phyloP scores from a whole-genome alignment of 257 asterid genomes.

The Petunia axillaris region DNA sequence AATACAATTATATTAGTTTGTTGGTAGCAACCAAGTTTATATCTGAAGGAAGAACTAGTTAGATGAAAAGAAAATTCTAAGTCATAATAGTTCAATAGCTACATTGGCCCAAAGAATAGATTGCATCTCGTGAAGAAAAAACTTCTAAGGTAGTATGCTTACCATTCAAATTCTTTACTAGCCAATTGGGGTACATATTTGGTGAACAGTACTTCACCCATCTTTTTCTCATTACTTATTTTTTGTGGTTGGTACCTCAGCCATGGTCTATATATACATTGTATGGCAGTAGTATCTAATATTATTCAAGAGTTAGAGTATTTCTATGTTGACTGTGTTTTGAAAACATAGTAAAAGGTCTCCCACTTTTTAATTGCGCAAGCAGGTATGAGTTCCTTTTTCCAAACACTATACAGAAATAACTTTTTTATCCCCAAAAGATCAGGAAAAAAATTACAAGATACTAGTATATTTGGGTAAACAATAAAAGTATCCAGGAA shows the following conservation, averaged over 20 bases:
- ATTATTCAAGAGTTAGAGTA: background rate
- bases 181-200: background rate
- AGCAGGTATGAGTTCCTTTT: too few relatives aligned
- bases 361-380: too few relatives aligned
- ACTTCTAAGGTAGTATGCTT: slow-evolving; percentile 7
- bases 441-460: too few relatives aligned
- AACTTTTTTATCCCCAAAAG: too few relatives aligned
- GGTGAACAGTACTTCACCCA: background rate
- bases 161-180: slow-evolving; percentile 22
- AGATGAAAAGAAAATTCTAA: background rate
- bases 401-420: too few relatives aligned
- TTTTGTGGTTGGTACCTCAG: background rate
- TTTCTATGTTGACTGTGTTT: too few relatives aligned
- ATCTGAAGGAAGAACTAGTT: background rate
- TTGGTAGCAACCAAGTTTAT: too few relatives aligned
- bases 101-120: background rate
- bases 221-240: background rate
- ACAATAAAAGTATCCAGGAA: too few relatives aligned
- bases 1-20: too few relatives aligned
- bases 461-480: too few relatives aligned
- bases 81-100: background rate
- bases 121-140: background rate
- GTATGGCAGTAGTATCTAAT: background rate
- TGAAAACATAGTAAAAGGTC: too few relatives aligned
- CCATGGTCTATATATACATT: background rate